Percentiles rank a stretch among this genome's conserved stretches.
These are phyloP conservation scores for Chloris gayana DNA, from an alignment of 176 grass and related monocot genomes.

Conservation along the genomic window DNA sequence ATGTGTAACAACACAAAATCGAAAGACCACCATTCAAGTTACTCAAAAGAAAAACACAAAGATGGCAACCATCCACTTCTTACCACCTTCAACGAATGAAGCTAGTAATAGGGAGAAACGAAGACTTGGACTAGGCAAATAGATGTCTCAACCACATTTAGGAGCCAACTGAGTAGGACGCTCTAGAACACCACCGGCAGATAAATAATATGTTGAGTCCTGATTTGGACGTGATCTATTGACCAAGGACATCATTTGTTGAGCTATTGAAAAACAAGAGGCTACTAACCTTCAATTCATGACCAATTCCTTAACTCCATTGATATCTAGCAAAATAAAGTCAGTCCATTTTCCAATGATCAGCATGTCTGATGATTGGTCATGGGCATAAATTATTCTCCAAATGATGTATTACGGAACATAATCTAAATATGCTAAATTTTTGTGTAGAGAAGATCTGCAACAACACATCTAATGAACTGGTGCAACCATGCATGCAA, in stretches of 20 bases:
- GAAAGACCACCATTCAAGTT: no score
- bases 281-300: conserved; percentile 6
- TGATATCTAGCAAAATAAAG: conserved; percentile 22
- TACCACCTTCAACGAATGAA: background rate
- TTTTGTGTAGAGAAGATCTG: background rate
- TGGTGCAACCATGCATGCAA: background rate
- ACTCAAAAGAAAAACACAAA: no score
- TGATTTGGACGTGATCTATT: conserved; percentile 39
- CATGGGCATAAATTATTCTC: conserved; percentile 32
- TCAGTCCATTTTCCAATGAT: conserved; percentile 17
- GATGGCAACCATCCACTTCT: no score
- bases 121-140: background rate
- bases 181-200: conserved; percentile 27
- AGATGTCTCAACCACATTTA: conserved; percentile 17
- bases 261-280: background rate
- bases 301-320: conserved; percentile 9
- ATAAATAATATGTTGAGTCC: conserved; percentile 21
- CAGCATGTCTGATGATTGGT: conserved; percentile 27
- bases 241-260: conserved; percentile 5
- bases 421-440: background rate
- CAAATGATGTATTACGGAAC: background rate
- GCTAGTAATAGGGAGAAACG: background rate
- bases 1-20: no score
- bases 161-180: conserved; percentile 27
- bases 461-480: background rate